phyloP scores from a whole-genome alignment of 495 filamentous ascomycete genomes.

The Amphirosellinia nigrospora region DNA sequence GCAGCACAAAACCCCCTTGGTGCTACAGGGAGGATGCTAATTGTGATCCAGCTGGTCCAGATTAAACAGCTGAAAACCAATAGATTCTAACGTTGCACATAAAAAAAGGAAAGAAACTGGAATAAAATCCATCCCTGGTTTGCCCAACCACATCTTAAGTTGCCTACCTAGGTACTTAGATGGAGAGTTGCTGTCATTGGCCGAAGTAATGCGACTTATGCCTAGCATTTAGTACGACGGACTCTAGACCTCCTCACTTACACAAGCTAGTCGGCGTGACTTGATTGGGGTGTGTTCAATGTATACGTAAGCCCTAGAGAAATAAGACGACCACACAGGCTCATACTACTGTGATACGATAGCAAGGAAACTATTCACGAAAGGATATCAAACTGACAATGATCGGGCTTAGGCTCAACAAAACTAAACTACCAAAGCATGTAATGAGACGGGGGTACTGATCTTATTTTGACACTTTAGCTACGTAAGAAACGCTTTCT shows the following conservation, averaged over 20 bases:
- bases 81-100: background rate
- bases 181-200: background rate
- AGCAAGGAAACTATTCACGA: no score
- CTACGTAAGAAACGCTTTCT: no score
- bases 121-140: background rate
- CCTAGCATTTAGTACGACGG: background rate
- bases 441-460: no score
- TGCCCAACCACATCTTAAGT: background rate
- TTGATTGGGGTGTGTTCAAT: no score
- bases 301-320: no score
- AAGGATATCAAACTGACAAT: no score
- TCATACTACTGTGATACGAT: no score
- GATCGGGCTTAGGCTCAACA: no score
- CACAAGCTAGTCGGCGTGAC: background rate
- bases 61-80: background rate
- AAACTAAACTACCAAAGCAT: no score
- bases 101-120: background rate
- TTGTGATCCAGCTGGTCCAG: background rate
- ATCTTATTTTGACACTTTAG: no score
- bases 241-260: background rate
- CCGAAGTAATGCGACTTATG: background rate
- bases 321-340: no score
- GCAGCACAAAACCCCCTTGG: background rate
- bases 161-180: no score
- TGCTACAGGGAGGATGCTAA: background rate